Conservation (phyloP, 2,329 filamentous ascomycete genomes). For the Karstenula rhodostoma region DNA sequence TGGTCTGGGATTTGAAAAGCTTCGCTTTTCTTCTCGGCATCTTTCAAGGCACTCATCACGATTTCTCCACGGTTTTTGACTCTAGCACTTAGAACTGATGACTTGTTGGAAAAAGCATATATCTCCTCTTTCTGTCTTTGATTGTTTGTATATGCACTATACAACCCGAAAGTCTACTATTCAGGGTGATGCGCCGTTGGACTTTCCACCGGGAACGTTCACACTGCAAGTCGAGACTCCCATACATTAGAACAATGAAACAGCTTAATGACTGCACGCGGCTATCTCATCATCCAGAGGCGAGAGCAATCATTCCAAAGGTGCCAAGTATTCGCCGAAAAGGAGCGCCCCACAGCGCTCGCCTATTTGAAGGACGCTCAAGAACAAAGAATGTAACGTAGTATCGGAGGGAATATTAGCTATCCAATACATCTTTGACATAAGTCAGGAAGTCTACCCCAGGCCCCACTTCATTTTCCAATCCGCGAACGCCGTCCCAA, state of each 20-base stretch:
- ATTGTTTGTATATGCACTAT: neutral
- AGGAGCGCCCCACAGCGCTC: neutral
- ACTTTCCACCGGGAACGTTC: neutral
- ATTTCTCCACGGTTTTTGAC: neutral
- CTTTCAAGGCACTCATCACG: neutral
- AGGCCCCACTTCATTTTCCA: neutral
- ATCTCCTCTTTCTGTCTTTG: neutral
- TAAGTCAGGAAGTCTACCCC: neutral
- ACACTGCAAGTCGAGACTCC: neutral
- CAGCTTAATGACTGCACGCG: neutral
- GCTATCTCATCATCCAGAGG: neutral
- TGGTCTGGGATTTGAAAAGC: neutral
- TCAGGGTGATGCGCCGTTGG: neutral
- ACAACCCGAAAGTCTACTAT: neutral
- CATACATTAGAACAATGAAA: neutral
- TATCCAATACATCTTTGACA: constrained; percentile 3
- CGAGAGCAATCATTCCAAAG: neutral
- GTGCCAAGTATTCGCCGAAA: neutral
- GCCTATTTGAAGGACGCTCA: neutral
- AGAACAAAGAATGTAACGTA: constrained; percentile 3
- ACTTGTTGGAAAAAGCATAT: neutral
- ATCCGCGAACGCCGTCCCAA: constrained; percentile 8
- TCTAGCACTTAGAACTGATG: neutral
- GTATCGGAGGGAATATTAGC: neutral
- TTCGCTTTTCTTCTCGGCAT: neutral